phyloP scores from a whole-genome alignment of 2,329 filamentous ascomycete species.

The Exophiala phaeomuriformis region DNA sequence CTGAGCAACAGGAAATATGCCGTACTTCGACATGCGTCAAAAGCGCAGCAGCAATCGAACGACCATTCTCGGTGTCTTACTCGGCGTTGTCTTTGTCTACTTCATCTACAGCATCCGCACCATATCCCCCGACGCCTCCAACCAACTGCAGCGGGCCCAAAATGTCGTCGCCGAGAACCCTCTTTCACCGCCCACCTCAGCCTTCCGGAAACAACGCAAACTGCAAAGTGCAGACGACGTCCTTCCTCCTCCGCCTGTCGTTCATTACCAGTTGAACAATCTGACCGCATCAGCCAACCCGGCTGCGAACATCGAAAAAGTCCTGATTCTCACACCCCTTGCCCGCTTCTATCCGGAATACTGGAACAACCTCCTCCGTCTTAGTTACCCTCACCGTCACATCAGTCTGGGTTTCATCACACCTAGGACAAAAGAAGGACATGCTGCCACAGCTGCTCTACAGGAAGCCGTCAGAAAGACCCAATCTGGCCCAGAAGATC shows the following conservation, averaged over 20 bases:
- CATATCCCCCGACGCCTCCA: conserved; percentile 14
- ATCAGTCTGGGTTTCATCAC: conserved; percentile 95
- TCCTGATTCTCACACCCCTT: conserved; percentile 88
- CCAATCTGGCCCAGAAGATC: conserved; percentile 70
- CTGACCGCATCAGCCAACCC: conserved; percentile 75
- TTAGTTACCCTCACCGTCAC: conserved; percentile 86
- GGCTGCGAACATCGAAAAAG: conserved; percentile 68
- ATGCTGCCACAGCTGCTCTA: conserved; percentile 71
- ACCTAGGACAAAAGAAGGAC: conserved; percentile 86
- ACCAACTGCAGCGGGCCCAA: conserved; percentile 42
- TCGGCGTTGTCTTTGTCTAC: conserved; percentile 23
- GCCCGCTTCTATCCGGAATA: conserved; percentile 89
- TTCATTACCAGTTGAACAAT: conserved; percentile 92
- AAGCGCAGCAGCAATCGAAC: conserved; percentile 20
- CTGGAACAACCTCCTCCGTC: conserved; percentile 83
- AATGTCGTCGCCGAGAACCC: conserved; percentile 58
- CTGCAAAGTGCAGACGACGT: conserved; percentile 10
- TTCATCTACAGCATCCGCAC: conserved; percentile 20
- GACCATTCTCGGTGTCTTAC: conserved; percentile 14
- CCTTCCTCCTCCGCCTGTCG: conserved; percentile 64
- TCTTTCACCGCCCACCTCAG: conserved; percentile 65
- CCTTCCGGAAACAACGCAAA: conserved; percentile 60
- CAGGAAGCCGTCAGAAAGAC: conserved; percentile 80
- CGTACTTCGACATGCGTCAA: conserved; percentile 25
- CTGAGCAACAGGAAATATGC: conserved; percentile 1